Evolutionary conservation across 495 filamentous ascomycete genomes (phyloP).

Genomic region (Aspergillus taichungensis): DNA sequence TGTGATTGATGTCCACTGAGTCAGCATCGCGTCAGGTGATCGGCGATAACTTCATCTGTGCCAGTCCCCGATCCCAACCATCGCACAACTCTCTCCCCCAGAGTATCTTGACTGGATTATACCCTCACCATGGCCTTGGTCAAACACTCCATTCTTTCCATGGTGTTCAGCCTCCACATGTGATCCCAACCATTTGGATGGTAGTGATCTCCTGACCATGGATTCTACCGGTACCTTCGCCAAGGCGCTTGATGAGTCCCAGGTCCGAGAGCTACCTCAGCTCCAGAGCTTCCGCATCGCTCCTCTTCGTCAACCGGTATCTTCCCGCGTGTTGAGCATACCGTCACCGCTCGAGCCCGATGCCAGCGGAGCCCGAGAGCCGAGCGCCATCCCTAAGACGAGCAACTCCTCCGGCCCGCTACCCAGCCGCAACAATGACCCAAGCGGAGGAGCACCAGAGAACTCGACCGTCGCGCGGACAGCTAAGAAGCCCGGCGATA

Average conservation of each 20-base stretch:
- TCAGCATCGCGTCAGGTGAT: no score
- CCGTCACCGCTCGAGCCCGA: conserved; percentile 42
- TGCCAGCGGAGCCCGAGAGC: conserved; percentile 27
- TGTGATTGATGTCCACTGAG: no score
- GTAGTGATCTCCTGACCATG: conserved; percentile 16
- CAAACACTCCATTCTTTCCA: not conserved
- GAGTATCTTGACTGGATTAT: no score
- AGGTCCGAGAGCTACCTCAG: conserved; percentile 37
- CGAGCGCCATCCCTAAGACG: conserved; percentile 26
- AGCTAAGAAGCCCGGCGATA: conserved; percentile 23
- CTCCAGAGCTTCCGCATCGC: conserved; percentile 39
- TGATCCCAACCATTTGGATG: conserved; percentile 1
- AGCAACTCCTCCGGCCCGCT: conserved; percentile 21
- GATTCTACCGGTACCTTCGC: conserved; percentile 21
- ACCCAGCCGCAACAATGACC: conserved; percentile 16
- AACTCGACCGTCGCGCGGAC: conserved; percentile 25
- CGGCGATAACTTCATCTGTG: no score
- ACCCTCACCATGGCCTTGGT: not conserved
- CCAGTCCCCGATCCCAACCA: no score
- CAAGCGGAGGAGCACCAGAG: conserved; percentile 18
- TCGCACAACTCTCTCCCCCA: no score
- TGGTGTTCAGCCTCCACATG: conserved; percentile 5
- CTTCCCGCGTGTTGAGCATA: conserved; percentile 32
- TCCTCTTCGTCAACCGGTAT: conserved; percentile 40
- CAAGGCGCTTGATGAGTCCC: conserved; percentile 33